phyloP scores from a whole-genome alignment of 2,329 filamentous ascomycete species.

The Alternaria sp. region DNA sequence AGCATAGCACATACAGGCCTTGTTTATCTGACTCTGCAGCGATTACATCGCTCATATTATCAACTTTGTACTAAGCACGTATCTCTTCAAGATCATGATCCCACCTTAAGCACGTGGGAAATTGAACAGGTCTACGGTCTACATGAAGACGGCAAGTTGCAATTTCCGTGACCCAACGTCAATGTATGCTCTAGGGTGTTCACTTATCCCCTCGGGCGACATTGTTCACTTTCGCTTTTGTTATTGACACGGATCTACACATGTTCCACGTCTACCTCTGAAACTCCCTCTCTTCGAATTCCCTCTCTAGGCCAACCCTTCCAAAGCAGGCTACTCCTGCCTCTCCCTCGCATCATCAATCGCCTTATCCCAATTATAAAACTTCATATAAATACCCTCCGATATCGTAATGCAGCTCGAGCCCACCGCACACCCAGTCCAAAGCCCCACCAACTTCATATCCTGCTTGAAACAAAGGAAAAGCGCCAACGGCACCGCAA shows the following conservation, averaged over 20 bases:
- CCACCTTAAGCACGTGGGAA: neutral
- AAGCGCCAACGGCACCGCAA: conserved; percentile 47
- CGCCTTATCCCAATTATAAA: conserved; percentile 40
- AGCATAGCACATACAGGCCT: neutral
- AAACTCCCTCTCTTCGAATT: neutral
- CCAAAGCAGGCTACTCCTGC: conserved; percentile 23
- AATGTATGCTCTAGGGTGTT: neutral
- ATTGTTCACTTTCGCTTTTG: neutral
- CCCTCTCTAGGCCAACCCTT: neutral
- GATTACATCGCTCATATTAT: neutral
- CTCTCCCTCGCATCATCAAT: conserved; percentile 39
- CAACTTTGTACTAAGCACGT: neutral
- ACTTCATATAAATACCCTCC: conserved; percentile 41
- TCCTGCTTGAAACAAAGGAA: conserved; percentile 45
- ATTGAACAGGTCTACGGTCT: neutral
- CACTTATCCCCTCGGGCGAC: neutral
- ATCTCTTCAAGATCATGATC: neutral
- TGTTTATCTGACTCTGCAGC: neutral
- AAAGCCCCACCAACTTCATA: conserved; percentile 45
- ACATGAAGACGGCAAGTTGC: neutral
- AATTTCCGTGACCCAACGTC: neutral
- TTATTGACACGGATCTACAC: neutral
- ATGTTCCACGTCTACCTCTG: neutral
- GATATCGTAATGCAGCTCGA: conserved; percentile 42
- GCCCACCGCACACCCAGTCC: conserved; percentile 46